phyloP scores from a whole-genome alignment of 1,139 yeast genomes.

The Yamadazyma siamensis region DNA sequence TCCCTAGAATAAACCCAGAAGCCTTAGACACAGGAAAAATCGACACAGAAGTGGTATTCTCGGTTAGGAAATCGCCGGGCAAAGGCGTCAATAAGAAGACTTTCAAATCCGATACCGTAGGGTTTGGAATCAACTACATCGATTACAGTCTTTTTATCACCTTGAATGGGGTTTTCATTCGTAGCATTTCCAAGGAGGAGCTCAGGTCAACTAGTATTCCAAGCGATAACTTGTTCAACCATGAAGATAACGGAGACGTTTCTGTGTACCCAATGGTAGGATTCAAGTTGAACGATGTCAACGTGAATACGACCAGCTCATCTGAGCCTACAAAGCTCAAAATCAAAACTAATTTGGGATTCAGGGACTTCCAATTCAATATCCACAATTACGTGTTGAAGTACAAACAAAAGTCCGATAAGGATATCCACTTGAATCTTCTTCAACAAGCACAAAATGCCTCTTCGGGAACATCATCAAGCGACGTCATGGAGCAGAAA shows the following conservation, averaged over 20 bases:
- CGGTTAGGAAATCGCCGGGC: constrained; percentile 15
- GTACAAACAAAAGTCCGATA: constrained; percentile 28
- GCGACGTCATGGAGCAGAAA: constrained; percentile 17
- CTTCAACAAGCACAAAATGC: constrained; percentile 16
- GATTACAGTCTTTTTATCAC: constrained; percentile 69
- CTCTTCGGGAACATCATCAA: neutral
- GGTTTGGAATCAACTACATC: constrained; percentile 78
- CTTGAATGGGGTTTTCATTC: constrained; percentile 66
- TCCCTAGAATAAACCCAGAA: constrained; percentile 25
- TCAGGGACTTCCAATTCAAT: constrained; percentile 62
- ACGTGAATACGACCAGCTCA: constrained; percentile 8
- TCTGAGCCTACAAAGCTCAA: constrained; percentile 14
- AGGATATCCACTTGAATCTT: constrained; percentile 15
- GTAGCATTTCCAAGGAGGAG: constrained; percentile 29
- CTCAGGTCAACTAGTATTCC: constrained; percentile 22
- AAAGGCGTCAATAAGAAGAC: constrained; percentile 12
- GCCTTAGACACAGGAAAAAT: constrained; percentile 32
- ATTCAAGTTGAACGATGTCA: constrained; percentile 30
- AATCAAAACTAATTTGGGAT: constrained; percentile 73
- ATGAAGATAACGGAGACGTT: constrained; percentile 13
- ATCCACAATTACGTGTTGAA: constrained; percentile 60
- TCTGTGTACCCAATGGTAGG: constrained; percentile 43
- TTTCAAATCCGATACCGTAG: constrained; percentile 58
- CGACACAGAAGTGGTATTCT: constrained; percentile 37
- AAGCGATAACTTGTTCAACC: constrained; percentile 27